Conservation (phyloP, 163 green algal species). For the Scenedesmus sp. region DNA sequence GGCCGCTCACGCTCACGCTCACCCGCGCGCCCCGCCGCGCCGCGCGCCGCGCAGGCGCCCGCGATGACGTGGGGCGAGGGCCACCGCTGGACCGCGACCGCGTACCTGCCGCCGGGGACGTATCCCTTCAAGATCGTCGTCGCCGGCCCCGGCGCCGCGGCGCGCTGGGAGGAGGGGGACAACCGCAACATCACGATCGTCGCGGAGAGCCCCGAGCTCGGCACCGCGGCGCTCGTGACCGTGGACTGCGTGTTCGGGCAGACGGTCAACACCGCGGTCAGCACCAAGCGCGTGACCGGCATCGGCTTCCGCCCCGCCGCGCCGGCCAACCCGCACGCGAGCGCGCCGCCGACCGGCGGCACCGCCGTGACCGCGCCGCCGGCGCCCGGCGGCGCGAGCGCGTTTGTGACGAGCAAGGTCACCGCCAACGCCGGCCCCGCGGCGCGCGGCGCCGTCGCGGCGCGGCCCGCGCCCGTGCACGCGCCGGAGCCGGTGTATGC, state of each 20-base stretch:
- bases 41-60: conserved; percentile 13
- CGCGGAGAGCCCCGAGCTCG: conserved; percentile 23
- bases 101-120: conserved; percentile 33
- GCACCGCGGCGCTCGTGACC: conserved; percentile 12
- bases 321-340: conserved; percentile 23
- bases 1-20: too few species aligned
- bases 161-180: conserved; percentile 19
- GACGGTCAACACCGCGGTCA: neutral
- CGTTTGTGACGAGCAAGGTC: conserved; percentile 36
- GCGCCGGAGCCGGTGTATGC: too few species aligned
- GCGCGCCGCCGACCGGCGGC: too few species aligned
- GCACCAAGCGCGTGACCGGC: conserved; percentile 21
- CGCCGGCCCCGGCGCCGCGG: neutral
- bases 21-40: too few species aligned
- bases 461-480: too few species aligned
- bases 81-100: conserved; percentile 41
- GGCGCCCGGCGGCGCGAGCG: neutral
- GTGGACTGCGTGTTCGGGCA: conserved; percentile 35
- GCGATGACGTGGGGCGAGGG: conserved; percentile 42
- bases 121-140: conserved; percentile 32
- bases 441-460: neutral
- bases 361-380: neutral
- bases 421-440: conserved; percentile 16
- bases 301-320: conserved; percentile 30
- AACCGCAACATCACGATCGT: conserved; percentile 26